phyloP scores from a whole-genome alignment of 768 basidiomycete genomes.

The Tulasnella sp. region DNA sequence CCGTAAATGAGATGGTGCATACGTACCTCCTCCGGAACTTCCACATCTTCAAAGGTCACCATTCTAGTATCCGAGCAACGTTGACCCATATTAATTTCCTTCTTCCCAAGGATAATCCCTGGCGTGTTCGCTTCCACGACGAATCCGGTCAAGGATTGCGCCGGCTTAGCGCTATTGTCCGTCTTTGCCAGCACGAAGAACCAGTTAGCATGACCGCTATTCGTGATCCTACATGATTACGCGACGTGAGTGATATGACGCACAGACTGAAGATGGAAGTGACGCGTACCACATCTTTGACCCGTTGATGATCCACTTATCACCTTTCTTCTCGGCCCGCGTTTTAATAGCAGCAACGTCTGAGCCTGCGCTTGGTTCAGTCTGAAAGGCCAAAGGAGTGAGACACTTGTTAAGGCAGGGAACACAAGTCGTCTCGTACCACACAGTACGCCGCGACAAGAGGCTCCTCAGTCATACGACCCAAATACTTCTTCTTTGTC shows the following conservation, averaged over 20 bases:
- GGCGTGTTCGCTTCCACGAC: slow-evolving; percentile 27
- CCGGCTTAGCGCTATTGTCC: slow-evolving; percentile 25
- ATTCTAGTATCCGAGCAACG: slow-evolving; percentile 30
- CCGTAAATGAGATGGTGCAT: neutral
- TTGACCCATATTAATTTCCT: slow-evolving; percentile 23
- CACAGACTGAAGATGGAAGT: neutral
- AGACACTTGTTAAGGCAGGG: too few relatives aligned
- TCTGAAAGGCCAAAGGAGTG: slow-evolving; percentile 8
- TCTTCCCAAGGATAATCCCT: slow-evolving; percentile 25
- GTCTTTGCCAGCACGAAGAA: slow-evolving; percentile 31
- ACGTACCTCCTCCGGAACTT: slow-evolving; percentile 20
- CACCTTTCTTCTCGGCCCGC: slow-evolving; percentile 27
- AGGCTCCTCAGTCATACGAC: slow-evolving; percentile 30
- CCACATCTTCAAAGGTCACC: slow-evolving; percentile 29
- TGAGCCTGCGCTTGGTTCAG: slow-evolving; percentile 30
- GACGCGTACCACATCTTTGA: slow-evolving; percentile 28
- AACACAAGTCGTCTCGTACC: too few relatives aligned
- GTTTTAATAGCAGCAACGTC: slow-evolving; percentile 32
- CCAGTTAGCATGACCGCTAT: slow-evolving; percentile 30
- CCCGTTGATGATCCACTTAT: slow-evolving; percentile 26
- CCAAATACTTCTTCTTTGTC: slow-evolving; percentile 30
- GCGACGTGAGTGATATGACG: slow-evolving; percentile 15
- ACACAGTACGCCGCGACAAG: slow-evolving; percentile 30
- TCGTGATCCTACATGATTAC: slow-evolving; percentile 25
- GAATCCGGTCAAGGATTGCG: slow-evolving; percentile 29